Evolutionary conservation across 2,329 filamentous ascomycete genomes (phyloP), one percentile per base, ranked within the genome.

Genomic region (Ophiostoma piceae): DNA sequence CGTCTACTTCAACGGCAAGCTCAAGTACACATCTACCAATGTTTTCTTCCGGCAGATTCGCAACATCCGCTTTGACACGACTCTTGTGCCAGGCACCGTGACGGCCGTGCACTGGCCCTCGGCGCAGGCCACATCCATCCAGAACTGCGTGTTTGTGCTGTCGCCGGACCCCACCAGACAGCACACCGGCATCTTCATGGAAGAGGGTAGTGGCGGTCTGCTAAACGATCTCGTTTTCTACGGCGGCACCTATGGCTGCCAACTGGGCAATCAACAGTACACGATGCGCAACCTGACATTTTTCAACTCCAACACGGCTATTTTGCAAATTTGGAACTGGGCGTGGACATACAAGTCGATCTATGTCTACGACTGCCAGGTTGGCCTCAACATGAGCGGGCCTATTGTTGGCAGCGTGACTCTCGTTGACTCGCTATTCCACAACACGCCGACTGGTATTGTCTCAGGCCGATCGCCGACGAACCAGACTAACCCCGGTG

Each of bases 271-370:
- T 75, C 88, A 90, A 78, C 90, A 92, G 76, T 92, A 90, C 76
- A 91, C 88, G 16, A 87, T 88, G 67, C 84, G 88, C 35, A 91
- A 92, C 75, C 76, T 91, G 73, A 87, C 84, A 29, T 90, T 92
- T 79, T 85, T 85, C 74, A 82, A 84, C 71, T 85, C 87, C 73
- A 81, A 87, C 74, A 90, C 87, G 12, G 90, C 88, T 66, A 87
- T 92, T 71, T 85, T 84, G 77, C 88, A 91, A 81, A 85, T 89
- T 72, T 92, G 90, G 90, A 86, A 90, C 77, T 92, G 90, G 90
- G 85, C 87, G 1, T 92, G 89, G 88, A 89, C 87, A 5, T 90
- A 91, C 81, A 90, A 90, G 78, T 87, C 85, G 29, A 76, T 91
- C 26, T 81, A 79, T 35, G 85, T 92, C 77, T 84, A 86, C 75